Conservation (phyloP, 306 rosid species). For the Prunus salicina region DNA sequence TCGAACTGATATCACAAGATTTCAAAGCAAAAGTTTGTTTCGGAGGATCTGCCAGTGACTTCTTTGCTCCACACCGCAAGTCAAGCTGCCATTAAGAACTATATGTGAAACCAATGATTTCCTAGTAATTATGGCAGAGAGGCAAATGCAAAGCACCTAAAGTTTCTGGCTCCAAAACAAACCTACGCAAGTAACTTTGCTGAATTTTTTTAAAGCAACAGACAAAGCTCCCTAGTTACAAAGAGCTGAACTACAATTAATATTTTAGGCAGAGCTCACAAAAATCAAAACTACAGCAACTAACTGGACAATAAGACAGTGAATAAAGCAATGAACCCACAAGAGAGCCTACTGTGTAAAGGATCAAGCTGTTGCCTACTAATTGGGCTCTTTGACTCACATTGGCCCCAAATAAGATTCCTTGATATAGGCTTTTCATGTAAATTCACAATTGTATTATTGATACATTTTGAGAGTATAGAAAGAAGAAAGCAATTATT, state of each 20-base stretch:
- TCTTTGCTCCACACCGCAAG: conserved; percentile 88
- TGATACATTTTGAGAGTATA: not conserved
- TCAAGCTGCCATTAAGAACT: conserved; percentile 73
- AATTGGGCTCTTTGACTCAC: not conserved
- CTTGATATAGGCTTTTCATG: not conserved
- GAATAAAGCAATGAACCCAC: not conserved
- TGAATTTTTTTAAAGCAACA: conserved; percentile 5
- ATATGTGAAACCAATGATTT: conserved; percentile 35
- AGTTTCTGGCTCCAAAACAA: not conserved
- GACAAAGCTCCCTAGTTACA: conserved; percentile 18
- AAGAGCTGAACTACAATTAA: not conserved
- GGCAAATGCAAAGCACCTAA: conserved; percentile 17
- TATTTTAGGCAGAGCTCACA: not conserved
- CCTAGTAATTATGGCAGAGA: conserved; percentile 12
- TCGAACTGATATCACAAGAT: conserved; percentile 88
- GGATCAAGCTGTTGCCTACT: not conserved
- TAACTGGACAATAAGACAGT: not conserved
- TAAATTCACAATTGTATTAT: not conserved
- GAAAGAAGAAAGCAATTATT: not conserved
- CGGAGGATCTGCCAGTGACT: conserved; percentile 89
- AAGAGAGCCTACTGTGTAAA: not conserved
- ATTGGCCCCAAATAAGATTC: not conserved
- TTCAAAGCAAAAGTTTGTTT: conserved; percentile 77
- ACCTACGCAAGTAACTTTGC: not conserved
- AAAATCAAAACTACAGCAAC: not conserved